Conservation (phyloP, 176 grass and related monocot genomes). For the Tillandsia fasciculata region DNA sequence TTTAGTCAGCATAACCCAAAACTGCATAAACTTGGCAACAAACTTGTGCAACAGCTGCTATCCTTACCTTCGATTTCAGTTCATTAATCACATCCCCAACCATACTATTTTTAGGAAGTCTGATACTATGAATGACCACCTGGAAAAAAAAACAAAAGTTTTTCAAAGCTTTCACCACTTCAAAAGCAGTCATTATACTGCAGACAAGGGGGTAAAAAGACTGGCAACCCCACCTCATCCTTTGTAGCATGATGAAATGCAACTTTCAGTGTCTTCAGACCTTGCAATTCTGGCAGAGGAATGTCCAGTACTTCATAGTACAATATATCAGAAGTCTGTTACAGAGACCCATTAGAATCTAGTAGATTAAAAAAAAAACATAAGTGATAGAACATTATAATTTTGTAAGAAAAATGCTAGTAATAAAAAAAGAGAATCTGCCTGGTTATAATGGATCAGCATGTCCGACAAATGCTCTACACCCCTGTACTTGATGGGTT, state of each 20-base stretch:
- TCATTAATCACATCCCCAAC: slow-evolving; percentile 81
- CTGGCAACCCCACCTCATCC: slow-evolving; percentile 61
- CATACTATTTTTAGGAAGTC: slow-evolving; percentile 88
- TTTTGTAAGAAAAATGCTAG: background rate
- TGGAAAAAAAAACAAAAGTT: slow-evolving; percentile 19
- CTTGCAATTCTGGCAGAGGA: slow-evolving; percentile 84
- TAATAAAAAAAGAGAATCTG: slow-evolving; percentile 11
- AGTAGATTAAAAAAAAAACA: slow-evolving; percentile 3
- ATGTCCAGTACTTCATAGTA: slow-evolving; percentile 97
- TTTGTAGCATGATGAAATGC: slow-evolving; percentile 91
- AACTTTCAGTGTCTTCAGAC: slow-evolving; percentile 91
- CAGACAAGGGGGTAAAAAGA: background rate
- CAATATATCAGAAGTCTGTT: slow-evolving; percentile 78
- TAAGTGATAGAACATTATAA: background rate
- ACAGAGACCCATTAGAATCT: slow-evolving; percentile 4
- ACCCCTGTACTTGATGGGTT: slow-evolving; percentile 69
- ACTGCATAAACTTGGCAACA: background rate
- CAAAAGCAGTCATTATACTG: background rate
- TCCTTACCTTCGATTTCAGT: slow-evolving; percentile 68
- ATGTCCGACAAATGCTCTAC: slow-evolving; percentile 82
- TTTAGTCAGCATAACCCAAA: background rate
- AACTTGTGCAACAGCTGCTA: slow-evolving; percentile 8
- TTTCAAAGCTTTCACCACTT: background rate
- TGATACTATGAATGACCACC: slow-evolving; percentile 77
- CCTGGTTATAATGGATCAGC: slow-evolving; percentile 93